These are phyloP conservation scores for Xylariaceae sp. DNA, from an alignment of 2,329 filamentous ascomycete species.

Conservation along the genomic window DNA sequence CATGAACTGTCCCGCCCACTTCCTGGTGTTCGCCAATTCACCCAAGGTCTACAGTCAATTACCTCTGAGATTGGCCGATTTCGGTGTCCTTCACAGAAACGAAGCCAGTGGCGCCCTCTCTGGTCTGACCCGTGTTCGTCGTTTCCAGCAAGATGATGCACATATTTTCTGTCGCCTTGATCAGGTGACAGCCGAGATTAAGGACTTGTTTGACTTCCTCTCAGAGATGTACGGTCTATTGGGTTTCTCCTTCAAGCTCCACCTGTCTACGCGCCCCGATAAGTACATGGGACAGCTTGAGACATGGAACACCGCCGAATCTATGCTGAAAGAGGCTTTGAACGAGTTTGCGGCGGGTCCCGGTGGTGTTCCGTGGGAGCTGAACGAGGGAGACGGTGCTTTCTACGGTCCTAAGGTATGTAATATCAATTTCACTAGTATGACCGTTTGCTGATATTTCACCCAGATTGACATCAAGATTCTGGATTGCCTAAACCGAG, in stretches of 20 bases:
- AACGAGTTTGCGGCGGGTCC: slow-evolving; percentile 63
- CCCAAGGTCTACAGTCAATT: slow-evolving; percentile 74
- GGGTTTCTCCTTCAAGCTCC: slow-evolving; percentile 88
- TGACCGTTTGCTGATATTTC: not conserved
- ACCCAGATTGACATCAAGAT: slow-evolving; percentile 77
- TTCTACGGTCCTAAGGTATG: slow-evolving; percentile 92
- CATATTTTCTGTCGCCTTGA: slow-evolving; percentile 77
- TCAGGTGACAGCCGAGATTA: slow-evolving; percentile 32
- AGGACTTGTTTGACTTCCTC: slow-evolving; percentile 66
- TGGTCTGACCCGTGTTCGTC: slow-evolving; percentile 76
- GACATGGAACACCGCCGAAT: slow-evolving; percentile 87
- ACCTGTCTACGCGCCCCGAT: slow-evolving; percentile 85
- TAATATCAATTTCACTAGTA: not conserved
- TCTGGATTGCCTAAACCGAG: slow-evolving; percentile 74
- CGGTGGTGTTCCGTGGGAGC: slow-evolving; percentile 68
- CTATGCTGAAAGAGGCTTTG: slow-evolving; percentile 72
- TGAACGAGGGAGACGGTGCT: slow-evolving; percentile 92
- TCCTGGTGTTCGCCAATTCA: slow-evolving; percentile 73
- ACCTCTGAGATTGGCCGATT: slow-evolving; percentile 81
- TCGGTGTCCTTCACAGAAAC: slow-evolving; percentile 79
- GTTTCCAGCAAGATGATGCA: slow-evolving; percentile 87
- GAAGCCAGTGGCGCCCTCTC: slow-evolving; percentile 78
- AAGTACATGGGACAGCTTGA: slow-evolving; percentile 81
- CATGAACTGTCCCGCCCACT: slow-evolving; percentile 92
- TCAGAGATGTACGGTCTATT: slow-evolving; percentile 71